Percentiles rank a stretch among this genome's conserved stretches.
These are phyloP conservation scores for Alternaria solani DNA, from an alignment of 2,329 filamentous ascomycete species.

Conservation along the genomic window DNA sequence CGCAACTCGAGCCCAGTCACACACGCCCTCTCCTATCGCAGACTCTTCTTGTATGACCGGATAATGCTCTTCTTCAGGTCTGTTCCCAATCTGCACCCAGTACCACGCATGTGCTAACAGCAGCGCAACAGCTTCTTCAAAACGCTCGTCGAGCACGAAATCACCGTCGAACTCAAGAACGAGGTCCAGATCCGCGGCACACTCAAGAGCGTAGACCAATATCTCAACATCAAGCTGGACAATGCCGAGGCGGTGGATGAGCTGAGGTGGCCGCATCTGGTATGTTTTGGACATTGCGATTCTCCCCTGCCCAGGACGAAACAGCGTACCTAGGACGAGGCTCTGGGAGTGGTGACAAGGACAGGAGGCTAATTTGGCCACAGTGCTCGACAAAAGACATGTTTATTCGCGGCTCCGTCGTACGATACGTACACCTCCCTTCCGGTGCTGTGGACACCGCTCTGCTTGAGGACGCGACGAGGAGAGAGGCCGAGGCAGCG, in stretches of 20 bases:
- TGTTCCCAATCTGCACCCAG: conserved; percentile 1
- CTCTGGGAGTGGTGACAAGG: neutral
- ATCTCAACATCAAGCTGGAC: conserved; percentile 98
- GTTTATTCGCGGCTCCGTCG: conserved; percentile 92
- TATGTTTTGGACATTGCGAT: conserved; percentile 47
- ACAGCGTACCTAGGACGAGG: neutral
- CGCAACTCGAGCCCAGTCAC: neutral
- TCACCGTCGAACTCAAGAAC: conserved; percentile 99
- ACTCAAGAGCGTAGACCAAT: conserved; percentile 97
- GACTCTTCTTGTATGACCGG: no score
- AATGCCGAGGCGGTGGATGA: conserved; percentile 93
- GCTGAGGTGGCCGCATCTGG: conserved; percentile 92
- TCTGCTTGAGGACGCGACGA: conserved; percentile 83
- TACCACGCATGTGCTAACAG: conserved; percentile 3
- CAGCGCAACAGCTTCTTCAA: conserved; percentile 79
- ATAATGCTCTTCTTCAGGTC: conserved; percentile 64
- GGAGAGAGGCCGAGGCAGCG: conserved; percentile 47
- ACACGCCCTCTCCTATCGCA: neutral
- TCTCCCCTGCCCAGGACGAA: neutral
- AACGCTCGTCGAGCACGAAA: conserved; percentile 94
- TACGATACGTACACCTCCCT: conserved; percentile 90
- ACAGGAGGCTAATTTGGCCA: neutral
- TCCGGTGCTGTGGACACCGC: conserved; percentile 83
- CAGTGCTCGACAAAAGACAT: conserved; percentile 89
- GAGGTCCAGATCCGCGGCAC: conserved; percentile 96